Percentiles rank a stretch among this genome's conserved stretches.
phyloP scores from a whole-genome alignment of 306 rosid genomes.

The Corylus heterophylla region DNA sequence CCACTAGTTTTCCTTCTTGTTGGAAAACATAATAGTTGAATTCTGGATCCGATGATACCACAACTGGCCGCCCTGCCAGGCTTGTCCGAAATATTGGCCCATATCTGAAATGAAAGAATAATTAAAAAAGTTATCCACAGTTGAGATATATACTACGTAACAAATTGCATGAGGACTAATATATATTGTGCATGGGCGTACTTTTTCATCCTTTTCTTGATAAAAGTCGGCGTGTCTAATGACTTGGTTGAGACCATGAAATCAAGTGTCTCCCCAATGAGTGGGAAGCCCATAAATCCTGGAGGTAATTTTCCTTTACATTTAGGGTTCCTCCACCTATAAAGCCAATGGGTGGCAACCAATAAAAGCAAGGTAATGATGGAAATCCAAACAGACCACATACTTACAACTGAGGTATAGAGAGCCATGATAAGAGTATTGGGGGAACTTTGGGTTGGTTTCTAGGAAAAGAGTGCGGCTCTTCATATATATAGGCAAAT shows the following conservation, averaged over 20 bases:
- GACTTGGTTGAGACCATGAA: not conserved
- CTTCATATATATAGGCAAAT: not conserved
- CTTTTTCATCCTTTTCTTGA: conserved; percentile 8
- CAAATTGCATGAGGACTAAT: not conserved
- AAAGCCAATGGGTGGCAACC: not conserved
- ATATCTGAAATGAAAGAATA: not conserved
- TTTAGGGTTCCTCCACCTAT: not conserved
- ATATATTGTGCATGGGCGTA: not conserved
- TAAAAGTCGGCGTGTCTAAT: not conserved
- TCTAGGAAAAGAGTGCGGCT: not conserved
- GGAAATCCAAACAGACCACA: conserved; percentile 1
- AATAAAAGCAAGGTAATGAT: not conserved
- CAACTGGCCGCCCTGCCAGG: not conserved
- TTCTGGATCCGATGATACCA: conserved; percentile 1
- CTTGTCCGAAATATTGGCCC: conserved; percentile 6
- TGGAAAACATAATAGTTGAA: not conserved
- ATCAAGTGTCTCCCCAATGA: not conserved
- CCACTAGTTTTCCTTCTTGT: conserved; percentile 10
- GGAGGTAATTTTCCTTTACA: not conserved
- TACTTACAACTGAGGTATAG: not conserved
- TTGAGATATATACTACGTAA: too few relatives aligned
- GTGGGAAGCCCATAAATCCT: not conserved
- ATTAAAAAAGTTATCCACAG: not conserved
- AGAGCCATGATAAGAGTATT: too few relatives aligned
- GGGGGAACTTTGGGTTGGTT: not conserved